Evolutionary conservation across 441 rosid genomes (phyloP).

Genomic region (Gossypium aridum): DNA sequence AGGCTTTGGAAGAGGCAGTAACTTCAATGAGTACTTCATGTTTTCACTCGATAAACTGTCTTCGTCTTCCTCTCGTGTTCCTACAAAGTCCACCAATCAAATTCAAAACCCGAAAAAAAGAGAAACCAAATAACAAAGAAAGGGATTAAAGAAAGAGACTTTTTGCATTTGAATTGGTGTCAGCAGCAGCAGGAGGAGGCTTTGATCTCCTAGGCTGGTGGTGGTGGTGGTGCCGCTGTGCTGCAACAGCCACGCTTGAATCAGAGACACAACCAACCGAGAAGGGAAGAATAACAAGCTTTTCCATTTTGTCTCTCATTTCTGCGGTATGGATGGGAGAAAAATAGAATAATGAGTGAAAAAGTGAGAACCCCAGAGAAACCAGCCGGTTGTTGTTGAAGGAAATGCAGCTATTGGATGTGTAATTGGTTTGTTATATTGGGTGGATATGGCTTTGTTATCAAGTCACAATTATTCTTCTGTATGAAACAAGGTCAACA

Average conservation of each 20-base stretch:
- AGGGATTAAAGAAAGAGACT: slow-evolving; percentile 24
- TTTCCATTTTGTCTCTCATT: slow-evolving; percentile 92
- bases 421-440: slow-evolving; percentile 20
- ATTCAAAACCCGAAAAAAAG: neutral
- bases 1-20: slow-evolving; percentile 45
- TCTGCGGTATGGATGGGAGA: slow-evolving; percentile 14
- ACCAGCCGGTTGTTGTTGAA: neutral
- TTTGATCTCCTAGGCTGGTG: slow-evolving; percentile 30
- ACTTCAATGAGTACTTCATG: slow-evolving; percentile 41
- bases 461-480: slow-evolving; percentile 36
- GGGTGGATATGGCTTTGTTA: slow-evolving; percentile 29
- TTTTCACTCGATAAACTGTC: slow-evolving; percentile 45
- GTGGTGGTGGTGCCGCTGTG: slow-evolving; percentile 30
- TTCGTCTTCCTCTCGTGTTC: slow-evolving; percentile 43
- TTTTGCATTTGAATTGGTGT: slow-evolving; percentile 25
- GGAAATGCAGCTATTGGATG: slow-evolving; percentile 9
- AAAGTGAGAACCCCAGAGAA: neutral
- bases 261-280: slow-evolving; percentile 84
- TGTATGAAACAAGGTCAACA: slow-evolving; percentile 22
- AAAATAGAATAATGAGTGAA: too few species aligned
- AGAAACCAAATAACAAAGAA: neutral
- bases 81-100: slow-evolving; percentile 21
- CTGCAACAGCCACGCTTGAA: slow-evolving; percentile 68
- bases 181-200: neutral
- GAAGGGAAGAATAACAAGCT: slow-evolving; percentile 84